Evolutionary conservation across 306 rosid species (phyloP), one percentile per base, ranked within the genome.

Genomic region (Nissolia schottii): DNA sequence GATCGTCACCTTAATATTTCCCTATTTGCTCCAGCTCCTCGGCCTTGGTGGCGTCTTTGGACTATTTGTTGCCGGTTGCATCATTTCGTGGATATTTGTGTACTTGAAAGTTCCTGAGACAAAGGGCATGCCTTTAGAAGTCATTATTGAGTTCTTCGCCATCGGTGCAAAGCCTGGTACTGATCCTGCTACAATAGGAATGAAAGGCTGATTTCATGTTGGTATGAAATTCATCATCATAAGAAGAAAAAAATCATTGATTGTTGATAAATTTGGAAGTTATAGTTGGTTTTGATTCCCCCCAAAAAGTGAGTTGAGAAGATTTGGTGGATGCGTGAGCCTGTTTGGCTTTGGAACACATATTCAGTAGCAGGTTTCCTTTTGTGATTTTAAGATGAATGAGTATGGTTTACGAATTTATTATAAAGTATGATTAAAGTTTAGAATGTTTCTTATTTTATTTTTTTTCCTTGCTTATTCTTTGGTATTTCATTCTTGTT

Each of bases 121-220:
- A 1, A 90, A 87, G 80, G 96, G 91, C 70, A 90, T 90, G 96
- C 91, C 93, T 71, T 71, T 86, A 19, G 96, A 90, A 82, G 93
- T 90, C 54, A 90, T 90, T 1, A 84, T 80, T 9, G 96, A 90
- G 76, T 87, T 87, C 55, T 87, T 87, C 24, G 87, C 89, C n/a
- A 71, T 83, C 46, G 90, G 87, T 67, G 80, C 85, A 0, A 89
- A 75, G 63, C 86, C 84, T 0, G 81, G 84, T 62, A 77, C 83
- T 49, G 89, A 70, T 65, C 81, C 81, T 59, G 81, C 77, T n/a
- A 7, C 73, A 34, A 3, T 83, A 0, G 84, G 80, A 41, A 62
- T 78, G 1, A 79, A 79, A 79, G 54, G 45, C 56, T 85, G 82
- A 71, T 1, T 14, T 75, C 54, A 15, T 41, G 5, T 27, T 43